Conservation (phyloP, 2,329 filamentous ascomycete genomes). For the Fusarium sacchari region DNA sequence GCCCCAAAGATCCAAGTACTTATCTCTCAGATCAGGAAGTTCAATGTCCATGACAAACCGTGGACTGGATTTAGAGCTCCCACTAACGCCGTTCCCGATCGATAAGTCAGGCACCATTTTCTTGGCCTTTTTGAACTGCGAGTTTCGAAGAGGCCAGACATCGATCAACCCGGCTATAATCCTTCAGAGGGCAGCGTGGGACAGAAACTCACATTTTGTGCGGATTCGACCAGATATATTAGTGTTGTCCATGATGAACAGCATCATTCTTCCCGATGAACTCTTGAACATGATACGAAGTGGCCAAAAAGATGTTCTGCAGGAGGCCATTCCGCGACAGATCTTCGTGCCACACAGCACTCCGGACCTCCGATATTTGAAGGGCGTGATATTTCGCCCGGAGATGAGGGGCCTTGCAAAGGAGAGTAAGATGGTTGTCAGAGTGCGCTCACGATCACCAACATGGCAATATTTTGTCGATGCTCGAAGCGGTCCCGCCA, state of each 20-base stretch:
- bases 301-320: conserved; percentile 9
- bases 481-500: conserved; percentile 5
- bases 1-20: conserved; percentile 37
- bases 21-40: conserved; percentile 36
- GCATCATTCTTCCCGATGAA: conserved; percentile 39
- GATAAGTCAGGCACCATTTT: conserved; percentile 44
- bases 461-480: conserved; percentile 43
- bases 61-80: conserved; percentile 41
- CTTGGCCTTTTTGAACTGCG: conserved; percentile 44
- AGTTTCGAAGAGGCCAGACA: conserved; percentile 38
- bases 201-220: conserved; percentile 43
- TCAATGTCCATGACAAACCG: conserved; percentile 39
- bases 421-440: neutral
- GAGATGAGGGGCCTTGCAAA: conserved; percentile 18
- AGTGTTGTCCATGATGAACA: conserved; percentile 42
- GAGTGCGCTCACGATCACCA: conserved; percentile 41
- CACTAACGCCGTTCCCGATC: conserved; percentile 41
- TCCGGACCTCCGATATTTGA: conserved; percentile 31
- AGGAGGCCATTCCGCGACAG: conserved; percentile 31
- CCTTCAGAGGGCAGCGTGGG: conserved; percentile 44
- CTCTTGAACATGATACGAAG: conserved; percentile 30
- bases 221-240: conserved; percentile 42
- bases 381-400: conserved; percentile 42
- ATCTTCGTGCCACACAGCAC: conserved; percentile 40
- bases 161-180: conserved; percentile 43